phyloP scores from a whole-genome alignment of 805 yeast genomes.

The Jamesozyma lodderae region DNA sequence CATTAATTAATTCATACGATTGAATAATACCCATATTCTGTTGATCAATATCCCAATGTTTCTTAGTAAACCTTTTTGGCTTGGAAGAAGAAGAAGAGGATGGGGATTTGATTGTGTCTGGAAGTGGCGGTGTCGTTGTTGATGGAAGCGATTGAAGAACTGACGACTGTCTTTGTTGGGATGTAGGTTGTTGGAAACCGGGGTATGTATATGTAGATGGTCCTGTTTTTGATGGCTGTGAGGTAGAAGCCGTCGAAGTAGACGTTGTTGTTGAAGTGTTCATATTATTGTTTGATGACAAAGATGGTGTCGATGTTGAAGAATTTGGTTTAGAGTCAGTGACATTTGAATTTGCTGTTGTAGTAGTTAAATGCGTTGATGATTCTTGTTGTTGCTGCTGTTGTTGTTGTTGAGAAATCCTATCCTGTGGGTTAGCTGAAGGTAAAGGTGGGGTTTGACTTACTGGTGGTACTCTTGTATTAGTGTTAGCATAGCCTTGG shows the following conservation, averaged over 20 bases:
- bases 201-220: conserved; percentile 14
- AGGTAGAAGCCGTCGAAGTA: not conserved
- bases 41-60: conserved; percentile 3
- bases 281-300: not conserved
- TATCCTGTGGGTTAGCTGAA: not conserved
- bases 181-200: conserved; percentile 10
- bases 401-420: too few species aligned
- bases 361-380: too few species aligned
- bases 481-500: not conserved
- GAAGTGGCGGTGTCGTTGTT: not conserved
- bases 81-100: not conserved
- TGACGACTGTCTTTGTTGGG: not conserved
- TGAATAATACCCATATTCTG: conserved; percentile 5
- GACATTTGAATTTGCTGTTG: not conserved
- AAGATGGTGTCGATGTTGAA: not conserved
- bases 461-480: not conserved
- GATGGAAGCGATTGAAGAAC: not conserved
- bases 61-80: not conserved
- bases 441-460: conserved; percentile 2
- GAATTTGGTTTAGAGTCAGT: not conserved
- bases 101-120: not conserved
- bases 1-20: conserved; percentile 1
- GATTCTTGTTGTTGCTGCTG: not conserved
- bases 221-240: conserved; percentile 1
- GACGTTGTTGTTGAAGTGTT: not conserved